A percentile compares a stretch with the other conserved stretches of the same genome.
Evolutionary conservation across 768 basidiomycete genomes (phyloP).

Genomic region (Clathrus columnatus): DNA sequence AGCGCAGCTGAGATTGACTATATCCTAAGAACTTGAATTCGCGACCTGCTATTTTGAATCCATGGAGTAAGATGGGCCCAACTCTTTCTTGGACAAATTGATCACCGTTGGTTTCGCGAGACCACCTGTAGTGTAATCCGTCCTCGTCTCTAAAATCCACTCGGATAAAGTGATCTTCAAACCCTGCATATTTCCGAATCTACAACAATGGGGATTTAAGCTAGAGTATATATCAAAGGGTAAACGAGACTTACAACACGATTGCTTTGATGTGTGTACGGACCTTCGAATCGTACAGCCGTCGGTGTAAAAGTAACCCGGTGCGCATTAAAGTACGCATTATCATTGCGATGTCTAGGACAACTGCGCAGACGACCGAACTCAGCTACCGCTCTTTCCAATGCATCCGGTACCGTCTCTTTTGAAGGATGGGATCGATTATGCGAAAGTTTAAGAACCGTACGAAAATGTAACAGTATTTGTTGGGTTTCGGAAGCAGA

Average conservation of each 20-base stretch:
- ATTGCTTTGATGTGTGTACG: conserved; percentile 68
- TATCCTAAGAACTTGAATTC: conserved; percentile 76
- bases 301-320: conserved; percentile 75
- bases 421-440: conserved; percentile 31
- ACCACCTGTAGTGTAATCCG: conserved; percentile 63
- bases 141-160: conserved; percentile 86
- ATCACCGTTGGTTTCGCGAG: conserved; percentile 50
- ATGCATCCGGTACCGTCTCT: conserved; percentile 37
- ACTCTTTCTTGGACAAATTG: conserved; percentile 52
- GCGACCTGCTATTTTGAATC: conserved; percentile 64
- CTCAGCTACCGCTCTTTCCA: conserved; percentile 27
- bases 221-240: not conserved
- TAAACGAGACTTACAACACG: conserved; percentile 32
- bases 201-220: not conserved
- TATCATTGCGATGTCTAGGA: conserved; percentile 18
- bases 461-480: conserved; percentile 47
- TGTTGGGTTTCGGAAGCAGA: conserved; percentile 33
- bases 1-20: conserved; percentile 65
- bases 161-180: conserved; percentile 64
- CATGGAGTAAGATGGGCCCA: conserved; percentile 46
- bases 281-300: conserved; percentile 65
- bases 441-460: conserved; percentile 27
- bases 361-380: conserved; percentile 6
- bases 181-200: conserved; percentile 55
- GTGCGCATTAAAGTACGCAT: conserved; percentile 52